Evolutionary conservation across 768 basidiomycete species (phyloP), one percentile per base, ranked within the genome.

Genomic region (Tulasnella sp.): DNA sequence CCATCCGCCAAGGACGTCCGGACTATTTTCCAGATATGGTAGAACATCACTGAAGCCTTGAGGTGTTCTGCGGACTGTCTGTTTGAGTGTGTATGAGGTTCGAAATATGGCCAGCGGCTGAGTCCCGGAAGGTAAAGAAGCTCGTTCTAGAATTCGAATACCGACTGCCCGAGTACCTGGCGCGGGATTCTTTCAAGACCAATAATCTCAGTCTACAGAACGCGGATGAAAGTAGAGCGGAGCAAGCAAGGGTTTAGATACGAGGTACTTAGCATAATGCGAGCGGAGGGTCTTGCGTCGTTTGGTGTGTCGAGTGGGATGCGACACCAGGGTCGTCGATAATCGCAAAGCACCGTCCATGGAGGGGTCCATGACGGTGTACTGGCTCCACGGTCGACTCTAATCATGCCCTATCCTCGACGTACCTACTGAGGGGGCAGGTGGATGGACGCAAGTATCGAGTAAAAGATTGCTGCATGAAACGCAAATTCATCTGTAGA

Each of bases 91-190:
- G 62, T 36, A 36, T 36, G 16, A 44, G 44, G 12, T 68, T 68
- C 62, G 62, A 36, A 68, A 34, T 36, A 36, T 18, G 62, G 16
- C 62, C 62, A 68, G 62, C 62, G 62, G 62, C 62, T 68, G 62
- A 68, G 62, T 36, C 62, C 62, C 62, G 62, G 62, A 68, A 68
- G 34, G 62, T 68, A 68, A 68, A 68, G 62, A 68, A 68, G 62
- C 62, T 68, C 62, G 62, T 68, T 36, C 62, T 27, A 68, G 62
- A 68, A 68, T 68, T 68, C 62, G 62, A 68, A 68, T 68, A 68
- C 31, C 62, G 62, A 68, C 62, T 68, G 62, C 27, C 62, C 62
- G 62, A 68, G 62, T 68, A 12, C 62, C 62, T 68, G 62, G 34
- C 62, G 62, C 62, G 62, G 62, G 62, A 68, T 68, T 68, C 62